phyloP scores from a whole-genome alignment of 2,329 filamentous ascomycete species.

The Verticillium alfalfae region DNA sequence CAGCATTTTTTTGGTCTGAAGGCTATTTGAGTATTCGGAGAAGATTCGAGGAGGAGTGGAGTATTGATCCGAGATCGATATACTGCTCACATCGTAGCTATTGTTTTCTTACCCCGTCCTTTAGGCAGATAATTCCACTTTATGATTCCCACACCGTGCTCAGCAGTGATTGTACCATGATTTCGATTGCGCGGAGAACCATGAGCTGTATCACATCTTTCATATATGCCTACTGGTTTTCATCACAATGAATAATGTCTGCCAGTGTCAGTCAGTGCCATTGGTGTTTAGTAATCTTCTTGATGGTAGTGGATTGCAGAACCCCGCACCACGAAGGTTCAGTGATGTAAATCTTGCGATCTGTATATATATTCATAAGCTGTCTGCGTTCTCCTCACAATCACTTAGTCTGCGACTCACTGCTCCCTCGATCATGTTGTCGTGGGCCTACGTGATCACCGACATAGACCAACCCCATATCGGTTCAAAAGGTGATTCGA shows the following conservation, averaged over 20 bases:
- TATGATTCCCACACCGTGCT: slow-evolving; percentile 67
- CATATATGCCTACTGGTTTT: slow-evolving; percentile 6
- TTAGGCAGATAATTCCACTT: slow-evolving; percentile 80
- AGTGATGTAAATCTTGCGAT: too few relatives aligned
- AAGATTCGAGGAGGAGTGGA: too few relatives aligned
- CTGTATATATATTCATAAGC: too few relatives aligned
- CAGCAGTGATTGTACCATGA: slow-evolving; percentile 64
- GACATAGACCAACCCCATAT: too few relatives aligned
- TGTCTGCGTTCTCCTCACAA: too few relatives aligned
- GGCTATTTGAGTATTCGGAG: background rate
- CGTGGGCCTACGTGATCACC: too few relatives aligned
- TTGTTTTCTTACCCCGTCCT: slow-evolving; percentile 67
- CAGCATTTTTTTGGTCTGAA: slow-evolving; percentile 50
- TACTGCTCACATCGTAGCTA: slow-evolving; percentile 78
- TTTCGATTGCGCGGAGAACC: slow-evolving; percentile 60
- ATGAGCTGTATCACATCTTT: slow-evolving; percentile 56
- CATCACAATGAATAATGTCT: too few relatives aligned
- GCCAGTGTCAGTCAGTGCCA: slow-evolving; percentile 3
- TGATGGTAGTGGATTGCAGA: too few relatives aligned
- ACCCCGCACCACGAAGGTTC: slow-evolving; percentile 56
- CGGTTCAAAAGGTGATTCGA: too few relatives aligned
- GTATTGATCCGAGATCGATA: background rate
- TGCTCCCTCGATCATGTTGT: too few relatives aligned
- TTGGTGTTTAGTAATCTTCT: too few relatives aligned
- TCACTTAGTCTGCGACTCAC: too few relatives aligned